phyloP scores from a whole-genome alignment of 140 eudicot genomes.

The Senecio squalidus region DNA sequence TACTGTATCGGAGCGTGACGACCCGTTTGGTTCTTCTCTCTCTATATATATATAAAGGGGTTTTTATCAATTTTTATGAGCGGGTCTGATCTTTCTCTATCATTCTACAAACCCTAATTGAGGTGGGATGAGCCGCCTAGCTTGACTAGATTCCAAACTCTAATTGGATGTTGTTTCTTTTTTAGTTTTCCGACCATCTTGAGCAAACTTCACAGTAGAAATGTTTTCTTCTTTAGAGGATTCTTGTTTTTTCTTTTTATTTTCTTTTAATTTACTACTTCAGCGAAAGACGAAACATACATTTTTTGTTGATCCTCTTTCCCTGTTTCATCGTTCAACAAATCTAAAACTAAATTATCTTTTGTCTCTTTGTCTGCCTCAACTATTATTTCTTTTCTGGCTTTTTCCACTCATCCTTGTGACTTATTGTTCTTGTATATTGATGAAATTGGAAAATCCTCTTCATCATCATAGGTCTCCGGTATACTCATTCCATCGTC shows the following conservation, averaged over 20 bases:
- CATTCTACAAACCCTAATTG: no score
- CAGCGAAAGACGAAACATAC: slow-evolving; percentile 13
- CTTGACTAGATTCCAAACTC: no score
- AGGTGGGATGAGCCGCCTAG: no score
- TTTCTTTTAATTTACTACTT: slow-evolving; percentile 21
- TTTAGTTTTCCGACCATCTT: slow-evolving; percentile 7
- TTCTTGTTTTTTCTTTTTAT: slow-evolving; percentile 28
- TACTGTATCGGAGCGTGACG: no score
- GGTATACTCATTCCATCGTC: slow-evolving; percentile 39
- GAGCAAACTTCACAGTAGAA: background rate
- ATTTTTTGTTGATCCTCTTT: slow-evolving; percentile 16
- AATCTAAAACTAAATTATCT: no score
- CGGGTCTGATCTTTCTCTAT: no score
- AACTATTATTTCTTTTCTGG: slow-evolving; percentile 10
- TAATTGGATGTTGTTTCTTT: no score
- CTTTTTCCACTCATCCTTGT: slow-evolving; percentile 7
- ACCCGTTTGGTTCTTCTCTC: no score
- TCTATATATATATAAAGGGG: no score
- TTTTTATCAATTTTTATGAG: no score
- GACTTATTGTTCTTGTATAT: slow-evolving; percentile 16
- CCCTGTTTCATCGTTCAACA: no score
- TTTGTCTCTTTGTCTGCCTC: slow-evolving; percentile 15
- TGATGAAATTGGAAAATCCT: slow-evolving; percentile 34
- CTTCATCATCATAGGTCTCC: slow-evolving; percentile 49
- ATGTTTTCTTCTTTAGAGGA: slow-evolving; percentile 15